These are phyloP conservation scores for Mercurialis annua DNA, from an alignment of 345 rosid genomes.

Conservation along the genomic window DNA sequence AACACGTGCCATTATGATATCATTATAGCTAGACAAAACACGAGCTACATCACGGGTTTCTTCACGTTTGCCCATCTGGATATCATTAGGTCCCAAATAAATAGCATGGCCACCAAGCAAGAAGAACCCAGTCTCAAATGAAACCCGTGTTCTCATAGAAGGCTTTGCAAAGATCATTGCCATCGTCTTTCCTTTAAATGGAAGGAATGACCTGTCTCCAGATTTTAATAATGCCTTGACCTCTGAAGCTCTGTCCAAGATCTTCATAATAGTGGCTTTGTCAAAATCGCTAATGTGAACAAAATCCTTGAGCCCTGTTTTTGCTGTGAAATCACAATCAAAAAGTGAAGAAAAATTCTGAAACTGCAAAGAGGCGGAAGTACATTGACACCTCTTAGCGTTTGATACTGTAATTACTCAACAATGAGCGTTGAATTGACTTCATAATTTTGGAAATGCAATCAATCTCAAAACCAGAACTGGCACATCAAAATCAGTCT, in stretches of 20 bases:
- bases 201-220: conserved; percentile 70
- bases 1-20: conserved; percentile 90
- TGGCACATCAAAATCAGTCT: not conserved
- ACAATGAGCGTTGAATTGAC: not conserved
- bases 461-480: not conserved
- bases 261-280: conserved; percentile 63
- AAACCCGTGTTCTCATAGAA: conserved; percentile 95
- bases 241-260: conserved; percentile 70
- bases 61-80: conserved; percentile 96
- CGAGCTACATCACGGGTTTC: conserved; percentile 97
- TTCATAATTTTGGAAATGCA: not conserved
- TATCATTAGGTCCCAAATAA: conserved; percentile 84
- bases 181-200: conserved; percentile 92
- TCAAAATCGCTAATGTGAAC: conserved; percentile 81
- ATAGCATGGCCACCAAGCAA: conserved; percentile 96
- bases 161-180: conserved; percentile 97
- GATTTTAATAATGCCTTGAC: conserved; percentile 82
- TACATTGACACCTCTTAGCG: not conserved
- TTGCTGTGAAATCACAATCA: conserved; percentile 39
- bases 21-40: conserved; percentile 81
- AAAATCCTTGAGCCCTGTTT: conserved; percentile 57
- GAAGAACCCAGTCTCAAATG: conserved; percentile 91
- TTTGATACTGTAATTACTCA: not conserved
- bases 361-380: not conserved
- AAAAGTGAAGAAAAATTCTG: not conserved